Base-by-base conservation (phyloP, 106 monocot genomes). In the Dendrobium officinale region DNA sequence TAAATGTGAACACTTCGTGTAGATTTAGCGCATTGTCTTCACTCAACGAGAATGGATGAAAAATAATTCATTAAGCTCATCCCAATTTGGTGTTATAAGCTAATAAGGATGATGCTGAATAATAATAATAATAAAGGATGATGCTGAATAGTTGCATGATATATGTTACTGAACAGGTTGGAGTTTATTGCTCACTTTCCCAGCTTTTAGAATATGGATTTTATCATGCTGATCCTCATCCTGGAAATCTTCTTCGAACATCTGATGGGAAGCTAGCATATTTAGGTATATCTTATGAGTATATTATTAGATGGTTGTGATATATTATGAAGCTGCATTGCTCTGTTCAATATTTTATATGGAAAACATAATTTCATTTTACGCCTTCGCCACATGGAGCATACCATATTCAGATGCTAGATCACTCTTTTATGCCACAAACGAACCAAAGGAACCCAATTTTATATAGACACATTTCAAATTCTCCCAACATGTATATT, bases 181-280 rank as follows among this genome's bases (percentile, higher is more conserved):
- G 98, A 82, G 98, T 98, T 4, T 95, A 98, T 83, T 98, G 98
- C 80, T 98, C 98, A 31, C 92, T 98, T 77, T 88, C 98, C 73
- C 98, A 95, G 86, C 92, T 98, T 82, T 79, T 98, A 78, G 95
- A 95, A 20, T 88, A 95, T 83, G 95, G 98, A 44, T 98, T 98
- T 82, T 98, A 98, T 86, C 98, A 98, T 82, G 98, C 95, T 73
- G 98, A 98, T 89, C 98, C 98, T 77, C 98, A 98, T 86, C 98
- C 95, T 68, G 98, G 98, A 83, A 98, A 98, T 78, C 98, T 98
- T 85, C 85, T 98, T 82, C 82, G 89, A 41, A 92, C 98, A 61
- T 81, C 89, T 75, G 89, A 98, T 92, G 98, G 94, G 66, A 98
- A 95, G 82, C 85, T 98, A 24, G 98, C 98, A 26, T 98, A 98